Evolutionary conservation across 2,329 filamentous ascomycete genomes (phyloP).

Genomic region (Dichotomopilus funicola): DNA sequence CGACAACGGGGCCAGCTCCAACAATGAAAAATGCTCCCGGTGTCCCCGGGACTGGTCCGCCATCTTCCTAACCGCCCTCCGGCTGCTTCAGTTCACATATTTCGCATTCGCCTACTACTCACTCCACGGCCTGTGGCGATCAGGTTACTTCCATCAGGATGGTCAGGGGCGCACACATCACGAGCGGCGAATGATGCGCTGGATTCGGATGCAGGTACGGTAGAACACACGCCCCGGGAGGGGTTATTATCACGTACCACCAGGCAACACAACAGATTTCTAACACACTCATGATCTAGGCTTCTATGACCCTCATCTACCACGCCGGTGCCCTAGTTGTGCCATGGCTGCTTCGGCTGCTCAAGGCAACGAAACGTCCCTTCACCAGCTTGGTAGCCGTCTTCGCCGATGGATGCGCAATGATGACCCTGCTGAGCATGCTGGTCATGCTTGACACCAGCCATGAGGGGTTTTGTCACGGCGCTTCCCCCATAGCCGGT

Average conservation of each 20-base stretch:
- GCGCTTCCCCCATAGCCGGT: neutral
- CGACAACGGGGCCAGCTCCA: neutral
- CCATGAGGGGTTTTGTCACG: slow-evolving; percentile 11
- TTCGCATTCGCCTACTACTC: slow-evolving; percentile 26
- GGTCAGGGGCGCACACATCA: slow-evolving; percentile 5
- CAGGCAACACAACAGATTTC: neutral
- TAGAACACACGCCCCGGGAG: no score
- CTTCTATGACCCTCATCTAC: slow-evolving; percentile 18
- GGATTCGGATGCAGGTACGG: slow-evolving; percentile 11
- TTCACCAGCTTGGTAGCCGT: slow-evolving; percentile 17
- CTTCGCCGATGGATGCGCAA: slow-evolving; percentile 20
- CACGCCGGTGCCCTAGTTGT: slow-evolving; percentile 18
- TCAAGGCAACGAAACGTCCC: slow-evolving; percentile 14
- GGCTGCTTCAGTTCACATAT: slow-evolving; percentile 22
- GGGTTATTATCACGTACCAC: neutral
- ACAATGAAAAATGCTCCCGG: slow-evolving; percentile 12
- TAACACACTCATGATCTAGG: slow-evolving; percentile 12
- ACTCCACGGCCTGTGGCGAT: slow-evolving; percentile 15
- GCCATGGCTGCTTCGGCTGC: slow-evolving; percentile 17
- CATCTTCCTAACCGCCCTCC: slow-evolving; percentile 14
- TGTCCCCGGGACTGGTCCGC: slow-evolving; percentile 15
- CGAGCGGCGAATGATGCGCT: slow-evolving; percentile 9
- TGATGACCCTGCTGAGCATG: slow-evolving; percentile 23
- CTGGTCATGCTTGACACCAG: slow-evolving; percentile 10
- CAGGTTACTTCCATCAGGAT: slow-evolving; percentile 7